Evolutionary conservation across 2,329 filamentous ascomycete genomes (phyloP).

Genomic region (Aspergillus cejpii): DNA sequence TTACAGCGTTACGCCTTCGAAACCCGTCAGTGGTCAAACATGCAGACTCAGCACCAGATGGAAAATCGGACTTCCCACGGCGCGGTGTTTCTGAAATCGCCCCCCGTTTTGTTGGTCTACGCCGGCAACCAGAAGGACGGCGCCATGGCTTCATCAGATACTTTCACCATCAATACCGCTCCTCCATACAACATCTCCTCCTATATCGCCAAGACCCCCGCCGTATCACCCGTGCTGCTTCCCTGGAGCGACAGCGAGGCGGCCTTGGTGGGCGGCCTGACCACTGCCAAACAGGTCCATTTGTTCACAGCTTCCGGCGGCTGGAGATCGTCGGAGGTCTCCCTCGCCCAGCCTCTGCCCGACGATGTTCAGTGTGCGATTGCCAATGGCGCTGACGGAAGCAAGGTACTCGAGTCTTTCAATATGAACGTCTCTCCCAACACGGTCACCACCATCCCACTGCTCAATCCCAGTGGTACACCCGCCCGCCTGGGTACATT

Average conservation of each 20-base stretch:
- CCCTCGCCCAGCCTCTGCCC: conserved; percentile 55
- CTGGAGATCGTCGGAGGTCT: conserved; percentile 63
- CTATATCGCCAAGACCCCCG: conserved; percentile 53
- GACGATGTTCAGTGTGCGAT: conserved; percentile 58
- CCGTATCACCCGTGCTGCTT: conserved; percentile 63
- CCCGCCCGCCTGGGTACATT: conserved; percentile 45
- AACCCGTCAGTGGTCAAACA: conserved; percentile 52
- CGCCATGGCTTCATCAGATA: conserved; percentile 58
- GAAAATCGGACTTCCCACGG: conserved; percentile 68
- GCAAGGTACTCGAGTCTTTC: conserved; percentile 72
- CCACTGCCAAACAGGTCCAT: conserved; percentile 61
- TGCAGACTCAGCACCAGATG: conserved; percentile 49
- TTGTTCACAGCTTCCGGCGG: conserved; percentile 58
- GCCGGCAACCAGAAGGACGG: conserved; percentile 63
- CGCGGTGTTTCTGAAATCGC: conserved; percentile 64
- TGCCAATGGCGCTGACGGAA: conserved; percentile 65
- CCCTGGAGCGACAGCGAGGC: conserved; percentile 65
- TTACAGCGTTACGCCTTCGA: conserved; percentile 63
- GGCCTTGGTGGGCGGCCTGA: conserved; percentile 66
- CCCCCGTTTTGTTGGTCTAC: conserved; percentile 70
- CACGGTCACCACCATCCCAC: conserved; percentile 60
- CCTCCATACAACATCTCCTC: conserved; percentile 59
- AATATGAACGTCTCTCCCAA: conserved; percentile 70
- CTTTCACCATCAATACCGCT: conserved; percentile 64
- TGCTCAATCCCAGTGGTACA: conserved; percentile 56